Evolutionary conservation across 768 basidiomycete species (phyloP).

Genomic region (Russula dissimulans): DNA sequence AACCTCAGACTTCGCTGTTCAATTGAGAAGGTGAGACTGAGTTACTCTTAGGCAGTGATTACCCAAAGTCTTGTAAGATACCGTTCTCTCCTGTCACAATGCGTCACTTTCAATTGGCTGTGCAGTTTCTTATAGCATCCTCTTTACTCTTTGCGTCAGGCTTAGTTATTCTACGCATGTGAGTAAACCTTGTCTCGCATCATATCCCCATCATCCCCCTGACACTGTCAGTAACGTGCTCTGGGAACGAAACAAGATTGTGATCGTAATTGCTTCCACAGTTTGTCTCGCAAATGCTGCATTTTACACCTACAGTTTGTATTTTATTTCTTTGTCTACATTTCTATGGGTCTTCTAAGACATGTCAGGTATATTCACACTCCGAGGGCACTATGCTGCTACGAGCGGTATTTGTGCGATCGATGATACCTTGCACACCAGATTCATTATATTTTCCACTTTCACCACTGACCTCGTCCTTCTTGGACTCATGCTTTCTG

Average conservation of each 20-base stretch:
- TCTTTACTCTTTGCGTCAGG: slow-evolving; percentile 5
- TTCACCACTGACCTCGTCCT: too few relatives aligned
- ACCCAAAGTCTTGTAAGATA: not conserved
- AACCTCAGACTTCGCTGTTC: not conserved
- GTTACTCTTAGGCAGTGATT: not conserved
- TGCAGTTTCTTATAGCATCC: not conserved
- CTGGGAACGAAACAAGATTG: not conserved
- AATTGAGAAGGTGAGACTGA: not conserved
- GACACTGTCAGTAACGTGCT: not conserved
- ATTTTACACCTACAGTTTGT: not conserved
- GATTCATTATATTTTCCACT: too few relatives aligned
- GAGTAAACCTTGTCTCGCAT: not conserved
- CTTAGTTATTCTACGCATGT: slow-evolving; percentile 13
- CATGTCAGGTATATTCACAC: not conserved
- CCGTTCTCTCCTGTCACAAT: not conserved
- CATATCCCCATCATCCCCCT: not conserved
- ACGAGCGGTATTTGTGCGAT: too few relatives aligned
- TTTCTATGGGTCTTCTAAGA: not conserved
- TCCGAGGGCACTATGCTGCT: not conserved
- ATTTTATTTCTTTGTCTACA: not conserved
- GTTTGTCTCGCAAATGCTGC: not conserved
- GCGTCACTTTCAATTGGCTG: not conserved
- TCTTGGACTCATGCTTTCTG: too few relatives aligned
- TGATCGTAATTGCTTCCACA: not conserved
- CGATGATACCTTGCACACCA: too few relatives aligned